phyloP scores from a whole-genome alignment of 2,329 filamentous ascomycete species.

The Corynespora cassiicola region DNA sequence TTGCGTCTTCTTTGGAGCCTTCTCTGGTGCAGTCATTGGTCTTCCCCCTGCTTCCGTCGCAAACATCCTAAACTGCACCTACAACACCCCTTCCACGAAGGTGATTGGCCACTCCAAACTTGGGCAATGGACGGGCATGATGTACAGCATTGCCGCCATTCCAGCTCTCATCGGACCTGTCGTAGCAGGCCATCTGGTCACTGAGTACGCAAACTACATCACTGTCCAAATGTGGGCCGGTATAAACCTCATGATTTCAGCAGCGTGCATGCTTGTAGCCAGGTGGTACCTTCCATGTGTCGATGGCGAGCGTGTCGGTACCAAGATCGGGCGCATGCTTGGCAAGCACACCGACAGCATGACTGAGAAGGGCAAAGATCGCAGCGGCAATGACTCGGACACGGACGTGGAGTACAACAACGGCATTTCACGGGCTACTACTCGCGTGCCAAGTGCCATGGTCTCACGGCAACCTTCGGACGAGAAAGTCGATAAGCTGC shows the following conservation, averaged over 20 bases:
- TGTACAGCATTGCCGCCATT: conserved; percentile 55
- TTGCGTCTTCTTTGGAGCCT: conserved; percentile 56
- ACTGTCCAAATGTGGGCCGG: conserved; percentile 58
- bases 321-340: conserved; percentile 19
- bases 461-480: conserved; percentile 16
- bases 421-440: conserved; percentile 26
- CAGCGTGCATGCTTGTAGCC: conserved; percentile 48
- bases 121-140: conserved; percentile 61
- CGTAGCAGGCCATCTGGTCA: conserved; percentile 55
- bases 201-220: conserved; percentile 48
- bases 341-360: conserved; percentile 10
- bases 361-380: conserved; percentile 16
- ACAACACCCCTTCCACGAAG: conserved; percentile 32
- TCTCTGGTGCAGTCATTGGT: conserved; percentile 58
- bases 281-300: conserved; percentile 38
- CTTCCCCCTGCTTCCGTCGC: conserved; percentile 58
- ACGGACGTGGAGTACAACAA: conserved; percentile 6
- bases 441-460: conserved; percentile 24
- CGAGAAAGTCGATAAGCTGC: conserved; percentile 18
- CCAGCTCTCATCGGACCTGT: conserved; percentile 56
- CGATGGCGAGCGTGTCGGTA: conserved; percentile 30
- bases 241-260: conserved; percentile 47
- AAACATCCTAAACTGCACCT: conserved; percentile 50
- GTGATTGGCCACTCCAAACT: conserved; percentile 46
- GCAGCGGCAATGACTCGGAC: conserved; percentile 12